Conservation (phyloP, 257 asterid genomes). For the Ophiorrhiza pumila region DNA sequence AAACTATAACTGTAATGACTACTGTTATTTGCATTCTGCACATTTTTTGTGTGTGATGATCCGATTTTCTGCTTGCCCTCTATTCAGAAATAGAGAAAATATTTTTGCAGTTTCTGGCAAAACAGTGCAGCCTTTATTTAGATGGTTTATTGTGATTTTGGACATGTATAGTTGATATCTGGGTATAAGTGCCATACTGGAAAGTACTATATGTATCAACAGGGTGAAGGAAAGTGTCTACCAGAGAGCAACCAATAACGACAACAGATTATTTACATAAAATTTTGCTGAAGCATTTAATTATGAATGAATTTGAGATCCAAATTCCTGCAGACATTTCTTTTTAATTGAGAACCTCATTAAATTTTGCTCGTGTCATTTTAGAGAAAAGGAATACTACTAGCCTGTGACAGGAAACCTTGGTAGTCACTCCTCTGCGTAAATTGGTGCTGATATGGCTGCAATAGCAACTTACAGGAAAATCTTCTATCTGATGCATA, state of each 20-base stretch:
- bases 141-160: background rate
- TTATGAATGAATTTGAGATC: background rate
- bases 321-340: background rate
- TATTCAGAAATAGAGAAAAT: background rate
- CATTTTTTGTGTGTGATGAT: background rate
- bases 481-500: background rate
- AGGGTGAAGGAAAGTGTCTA: background rate
- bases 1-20: background rate
- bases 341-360: background rate
- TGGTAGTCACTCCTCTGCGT: background rate
- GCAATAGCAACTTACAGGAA: background rate
- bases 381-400: background rate
- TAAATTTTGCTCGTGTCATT: background rate
- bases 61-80: background rate
- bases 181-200: background rate
- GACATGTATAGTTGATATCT: background rate
- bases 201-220: background rate
- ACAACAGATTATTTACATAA: background rate
- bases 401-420: background rate
- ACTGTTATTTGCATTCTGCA: background rate
- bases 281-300: background rate
- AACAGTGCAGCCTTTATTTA: background rate
- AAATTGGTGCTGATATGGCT: background rate
- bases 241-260: too few species aligned
- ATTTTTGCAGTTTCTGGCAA: constrained; percentile 1